Percentiles rank a stretch among this genome's conserved stretches.
Conservation (phyloP, 2,329 filamentous ascomycete genomes). For the Hypoxylon sp. region DNA sequence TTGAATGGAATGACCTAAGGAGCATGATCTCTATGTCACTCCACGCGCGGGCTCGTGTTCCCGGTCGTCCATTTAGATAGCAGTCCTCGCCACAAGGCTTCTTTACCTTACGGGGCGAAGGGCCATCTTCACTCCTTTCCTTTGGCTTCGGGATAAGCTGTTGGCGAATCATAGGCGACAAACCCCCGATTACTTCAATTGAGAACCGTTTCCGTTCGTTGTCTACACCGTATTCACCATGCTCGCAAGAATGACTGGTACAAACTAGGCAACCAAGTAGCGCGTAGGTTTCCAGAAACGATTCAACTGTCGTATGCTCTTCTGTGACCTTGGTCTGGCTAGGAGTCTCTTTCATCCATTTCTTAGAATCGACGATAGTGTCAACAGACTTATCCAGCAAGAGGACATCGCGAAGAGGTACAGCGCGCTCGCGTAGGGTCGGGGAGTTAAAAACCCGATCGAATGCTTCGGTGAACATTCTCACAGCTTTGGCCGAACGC, state of each 20-base stretch:
- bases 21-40: constrained; percentile 65
- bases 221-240: constrained; percentile 70
- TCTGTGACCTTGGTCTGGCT: constrained; percentile 56
- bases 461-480: constrained; percentile 71
- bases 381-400: constrained; percentile 69
- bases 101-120: constrained; percentile 56
- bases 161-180: constrained; percentile 55
- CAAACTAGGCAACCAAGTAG: constrained; percentile 72
- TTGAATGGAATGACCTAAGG: constrained; percentile 64
- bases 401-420: constrained; percentile 68
- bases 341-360: constrained; percentile 64
- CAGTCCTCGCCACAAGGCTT: constrained; percentile 59
- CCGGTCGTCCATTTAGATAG: constrained; percentile 57
- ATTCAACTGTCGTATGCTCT: constrained; percentile 60
- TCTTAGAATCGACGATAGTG: constrained; percentile 68
- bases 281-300: constrained; percentile 68
- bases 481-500: constrained; percentile 60
- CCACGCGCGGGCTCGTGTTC: constrained; percentile 61
- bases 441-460: constrained; percentile 66
- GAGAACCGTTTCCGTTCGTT: constrained; percentile 70
- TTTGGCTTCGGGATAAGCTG: constrained; percentile 47
- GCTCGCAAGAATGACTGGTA: constrained; percentile 73
- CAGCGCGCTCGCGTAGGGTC: constrained; percentile 55
- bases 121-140: constrained; percentile 36
- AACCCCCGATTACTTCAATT: constrained; percentile 61